A percentile compares a stretch with the other conserved stretches of the same genome.
phyloP scores from a whole-genome alignment of 2,329 filamentous ascomycete species.

The Teratosphaeria gauchensis region DNA sequence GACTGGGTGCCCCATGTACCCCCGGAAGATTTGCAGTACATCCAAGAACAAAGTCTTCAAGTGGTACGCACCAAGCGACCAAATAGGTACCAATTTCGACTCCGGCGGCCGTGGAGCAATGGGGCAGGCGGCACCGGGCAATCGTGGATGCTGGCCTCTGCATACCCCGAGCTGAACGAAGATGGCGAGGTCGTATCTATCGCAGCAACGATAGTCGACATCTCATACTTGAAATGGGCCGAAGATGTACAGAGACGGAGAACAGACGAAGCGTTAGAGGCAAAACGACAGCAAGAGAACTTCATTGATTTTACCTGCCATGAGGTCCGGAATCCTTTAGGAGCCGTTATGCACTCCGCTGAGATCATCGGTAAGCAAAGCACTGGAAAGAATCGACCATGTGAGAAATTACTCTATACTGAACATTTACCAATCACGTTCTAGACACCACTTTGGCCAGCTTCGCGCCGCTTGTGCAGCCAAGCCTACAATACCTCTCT shows the following conservation, averaged over 20 bases:
- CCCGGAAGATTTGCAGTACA: slow-evolving; percentile 2
- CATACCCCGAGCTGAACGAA: slow-evolving; percentile 15
- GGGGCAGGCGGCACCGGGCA: slow-evolving; percentile 10
- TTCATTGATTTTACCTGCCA: slow-evolving; percentile 32
- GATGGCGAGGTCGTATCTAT: slow-evolving; percentile 29
- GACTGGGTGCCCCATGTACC: slow-evolving; percentile 29
- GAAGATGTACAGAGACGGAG: slow-evolving; percentile 69
- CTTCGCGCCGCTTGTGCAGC: slow-evolving; percentile 35
- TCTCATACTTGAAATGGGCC: slow-evolving; percentile 77
- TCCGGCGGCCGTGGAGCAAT: slow-evolving; percentile 19
- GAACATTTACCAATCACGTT: no score
- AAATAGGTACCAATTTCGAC: slow-evolving; percentile 35
- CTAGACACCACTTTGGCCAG: slow-evolving; percentile 33
- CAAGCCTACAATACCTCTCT: slow-evolving; percentile 6
- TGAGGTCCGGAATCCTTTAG: slow-evolving; percentile 57
- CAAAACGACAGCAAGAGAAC: slow-evolving; percentile 59
- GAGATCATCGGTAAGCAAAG: slow-evolving; percentile 51
- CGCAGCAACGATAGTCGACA: slow-evolving; percentile 57
- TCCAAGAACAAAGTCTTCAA: slow-evolving; percentile 2
- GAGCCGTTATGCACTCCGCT: slow-evolving; percentile 64
- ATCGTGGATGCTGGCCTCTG: slow-evolving; percentile 9
- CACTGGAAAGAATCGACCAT: no score
- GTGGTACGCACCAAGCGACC: slow-evolving; percentile 15
- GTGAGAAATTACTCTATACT: no score
- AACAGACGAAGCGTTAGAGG: slow-evolving; percentile 69